A percentile compares a stretch with the other conserved stretches of the same genome.
These are phyloP conservation scores for Cryptococcus depauperatus DNA, from an alignment of 1,284 basidiomycete genomes.

Conservation along the genomic window DNA sequence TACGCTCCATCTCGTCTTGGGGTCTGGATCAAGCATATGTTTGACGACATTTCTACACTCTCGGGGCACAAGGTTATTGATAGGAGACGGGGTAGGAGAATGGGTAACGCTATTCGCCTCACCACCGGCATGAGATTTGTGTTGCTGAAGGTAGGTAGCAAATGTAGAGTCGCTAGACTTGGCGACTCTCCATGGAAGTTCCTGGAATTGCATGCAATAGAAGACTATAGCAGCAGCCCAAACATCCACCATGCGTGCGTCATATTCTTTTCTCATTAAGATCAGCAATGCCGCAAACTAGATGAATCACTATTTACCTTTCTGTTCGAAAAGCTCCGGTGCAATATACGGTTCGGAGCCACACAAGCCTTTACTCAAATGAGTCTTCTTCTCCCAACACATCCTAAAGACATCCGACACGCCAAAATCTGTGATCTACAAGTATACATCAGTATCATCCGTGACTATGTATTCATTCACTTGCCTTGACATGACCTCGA, in stretches of 20 bases:
- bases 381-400: constrained; percentile 95
- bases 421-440: constrained; percentile 75
- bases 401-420: constrained; percentile 96
- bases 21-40: constrained; percentile 94
- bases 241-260: constrained; percentile 92
- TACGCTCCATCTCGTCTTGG: constrained; percentile 66
- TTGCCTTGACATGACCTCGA: constrained; percentile 77
- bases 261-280: constrained; percentile 65
- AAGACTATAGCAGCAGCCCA: constrained; percentile 97
- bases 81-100: constrained; percentile 37
- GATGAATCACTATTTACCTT: constrained; percentile 59
- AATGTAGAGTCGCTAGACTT: constrained; percentile 78
- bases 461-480: constrained; percentile 1
- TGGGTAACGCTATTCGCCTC: constrained; percentile 6
- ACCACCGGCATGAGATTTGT: constrained; percentile 11
- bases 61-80: constrained; percentile 81
- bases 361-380: constrained; percentile 93
- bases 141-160: constrained; percentile 69
- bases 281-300: constrained; percentile 4
- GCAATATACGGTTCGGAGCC: constrained; percentile 98
- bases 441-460: not conserved
- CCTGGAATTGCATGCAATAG: constrained; percentile 96
- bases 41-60: constrained; percentile 77
- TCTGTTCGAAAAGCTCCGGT: constrained; percentile 90
- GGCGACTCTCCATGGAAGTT: constrained; percentile 93